phyloP scores from a whole-genome alignment of 352 stramenopile species.

The Globisporangium mamillatum region DNA sequence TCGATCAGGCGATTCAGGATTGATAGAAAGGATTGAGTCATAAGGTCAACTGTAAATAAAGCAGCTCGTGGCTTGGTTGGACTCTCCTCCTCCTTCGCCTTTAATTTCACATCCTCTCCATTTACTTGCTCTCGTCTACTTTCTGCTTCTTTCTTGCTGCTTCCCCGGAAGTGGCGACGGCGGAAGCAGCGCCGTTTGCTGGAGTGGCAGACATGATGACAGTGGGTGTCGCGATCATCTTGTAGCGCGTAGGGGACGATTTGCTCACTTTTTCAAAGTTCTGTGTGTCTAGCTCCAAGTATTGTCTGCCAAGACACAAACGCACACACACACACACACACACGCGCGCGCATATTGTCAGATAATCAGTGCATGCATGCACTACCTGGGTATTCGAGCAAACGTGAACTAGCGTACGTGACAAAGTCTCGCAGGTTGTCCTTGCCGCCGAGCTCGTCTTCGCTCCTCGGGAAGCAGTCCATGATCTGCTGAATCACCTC shows the following conservation, averaged over 20 bases:
- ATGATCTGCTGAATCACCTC: slow-evolving; percentile 74
- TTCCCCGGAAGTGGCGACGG: slow-evolving; percentile 1
- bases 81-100: too few species aligned
- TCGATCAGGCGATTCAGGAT: slow-evolving; percentile 16
- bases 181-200: background rate
- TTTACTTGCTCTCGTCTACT: slow-evolving; percentile 19
- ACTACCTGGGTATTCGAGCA: too few species aligned
- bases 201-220: background rate
- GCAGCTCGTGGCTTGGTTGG: background rate
- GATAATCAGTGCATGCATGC: too few species aligned
- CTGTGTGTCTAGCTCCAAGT: slow-evolving; percentile 34
- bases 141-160: slow-evolving; percentile 30
- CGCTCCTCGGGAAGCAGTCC: slow-evolving; percentile 69
- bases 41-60: background rate
- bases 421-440: slow-evolving; percentile 68
- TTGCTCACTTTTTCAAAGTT: slow-evolving; percentile 28
- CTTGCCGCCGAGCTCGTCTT: slow-evolving; percentile 69
- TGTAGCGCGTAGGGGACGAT: slow-evolving; percentile 26
- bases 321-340: background rate
- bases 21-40: background rate
- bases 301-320: slow-evolving; percentile 16
- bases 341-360: too few species aligned
- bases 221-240: slow-evolving; percentile 16
- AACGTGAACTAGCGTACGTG: slow-evolving; percentile 32
- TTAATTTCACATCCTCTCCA: slow-evolving; percentile 2